Conservation (phyloP, 768 basidiomycete species). For the Termitomyces sp. region DNA sequence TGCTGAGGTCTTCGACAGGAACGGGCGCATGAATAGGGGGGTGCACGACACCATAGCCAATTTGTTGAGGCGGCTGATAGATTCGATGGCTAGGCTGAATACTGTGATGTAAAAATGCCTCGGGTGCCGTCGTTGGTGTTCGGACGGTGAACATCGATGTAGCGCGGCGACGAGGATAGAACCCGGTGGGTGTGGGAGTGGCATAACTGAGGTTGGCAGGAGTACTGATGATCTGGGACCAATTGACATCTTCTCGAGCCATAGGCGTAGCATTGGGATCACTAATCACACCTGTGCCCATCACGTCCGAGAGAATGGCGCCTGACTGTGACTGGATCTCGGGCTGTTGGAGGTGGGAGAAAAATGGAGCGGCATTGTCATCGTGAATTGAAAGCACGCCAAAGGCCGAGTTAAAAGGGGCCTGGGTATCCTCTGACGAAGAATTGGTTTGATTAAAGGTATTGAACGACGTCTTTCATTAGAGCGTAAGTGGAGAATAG, state of each 20-base stretch:
- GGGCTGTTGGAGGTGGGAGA: conserved; percentile 21
- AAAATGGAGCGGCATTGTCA: conserved; percentile 60
- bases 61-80: not conserved
- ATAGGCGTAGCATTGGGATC: not conserved
- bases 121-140: not conserved
- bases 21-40: not conserved
- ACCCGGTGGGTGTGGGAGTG: not conserved
- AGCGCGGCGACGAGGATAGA: not conserved
- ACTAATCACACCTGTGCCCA: not conserved
- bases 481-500: not conserved
- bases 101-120: not conserved
- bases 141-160: conserved; percentile 1
- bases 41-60: not conserved
- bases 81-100: not conserved
- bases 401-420: conserved; percentile 52
- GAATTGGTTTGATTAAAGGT: not conserved
- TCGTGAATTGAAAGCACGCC: conserved; percentile 78
- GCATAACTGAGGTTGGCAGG: not conserved
- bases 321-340: not conserved
- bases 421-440: not conserved
- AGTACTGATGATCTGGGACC: not conserved
- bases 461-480: not conserved
- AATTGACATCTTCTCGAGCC: not conserved
- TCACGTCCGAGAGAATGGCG: not conserved
- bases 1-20: not conserved